These are phyloP conservation scores for Leucosporidium yakuticum DNA, from an alignment of 768 basidiomycete genomes.

Conservation along the genomic window DNA sequence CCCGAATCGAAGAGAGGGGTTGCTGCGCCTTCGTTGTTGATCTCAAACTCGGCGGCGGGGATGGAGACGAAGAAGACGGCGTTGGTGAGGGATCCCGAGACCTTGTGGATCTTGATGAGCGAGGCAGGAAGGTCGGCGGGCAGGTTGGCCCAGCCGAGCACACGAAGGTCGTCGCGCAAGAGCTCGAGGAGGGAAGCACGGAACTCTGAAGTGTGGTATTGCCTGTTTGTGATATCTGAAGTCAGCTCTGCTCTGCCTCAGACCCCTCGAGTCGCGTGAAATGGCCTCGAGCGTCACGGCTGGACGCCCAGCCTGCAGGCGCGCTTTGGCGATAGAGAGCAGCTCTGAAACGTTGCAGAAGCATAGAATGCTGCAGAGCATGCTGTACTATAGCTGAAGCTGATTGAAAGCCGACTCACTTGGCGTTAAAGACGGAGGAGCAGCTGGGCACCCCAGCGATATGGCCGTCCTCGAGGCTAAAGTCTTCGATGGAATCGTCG, in stretches of 20 bases:
- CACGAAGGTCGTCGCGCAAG: slow-evolving; percentile 28
- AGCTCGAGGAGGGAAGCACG: slow-evolving; percentile 27
- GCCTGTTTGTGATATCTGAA: slow-evolving; percentile 3
- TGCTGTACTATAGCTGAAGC: not conserved
- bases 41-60: slow-evolving; percentile 41
- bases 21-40: slow-evolving; percentile 17
- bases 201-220: slow-evolving; percentile 30
- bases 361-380: no score
- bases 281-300: not conserved
- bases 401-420: slow-evolving; percentile 15
- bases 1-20: slow-evolving; percentile 7
- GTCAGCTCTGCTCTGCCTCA: not conserved
- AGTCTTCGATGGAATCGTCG: slow-evolving; percentile 28
- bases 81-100: slow-evolving; percentile 90
- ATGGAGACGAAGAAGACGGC: slow-evolving; percentile 92
- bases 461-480: slow-evolving; percentile 35
- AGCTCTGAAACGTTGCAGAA: no score
- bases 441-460: slow-evolving; percentile 34
- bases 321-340: no score
- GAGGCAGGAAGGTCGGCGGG: not conserved
- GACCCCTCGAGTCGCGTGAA: not conserved
- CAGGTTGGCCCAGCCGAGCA: slow-evolving; percentile 31
- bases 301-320: not conserved
- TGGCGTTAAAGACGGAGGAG: slow-evolving; percentile 32
- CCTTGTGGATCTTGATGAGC: slow-evolving; percentile 49